A percentile compares a stretch with the other conserved stretches of the same genome.
Conservation (phyloP, 352 stramenopile genomes). For the Phytopythium vexans region DNA sequence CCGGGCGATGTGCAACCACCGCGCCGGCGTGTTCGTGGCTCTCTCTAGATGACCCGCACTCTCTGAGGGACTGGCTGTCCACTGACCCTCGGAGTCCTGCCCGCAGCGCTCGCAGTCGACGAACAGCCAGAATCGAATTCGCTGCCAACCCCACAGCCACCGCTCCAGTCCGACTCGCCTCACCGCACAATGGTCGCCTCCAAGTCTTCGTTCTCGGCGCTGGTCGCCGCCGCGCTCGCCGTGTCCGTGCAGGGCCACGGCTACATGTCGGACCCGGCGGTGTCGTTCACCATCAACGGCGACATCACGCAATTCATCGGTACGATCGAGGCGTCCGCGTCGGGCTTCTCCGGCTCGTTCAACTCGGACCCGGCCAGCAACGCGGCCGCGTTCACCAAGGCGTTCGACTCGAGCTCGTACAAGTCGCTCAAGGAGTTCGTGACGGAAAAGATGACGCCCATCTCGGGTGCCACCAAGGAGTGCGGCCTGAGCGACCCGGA, state of each 20-base stretch:
- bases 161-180: not conserved
- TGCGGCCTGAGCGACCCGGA: slow-evolving; percentile 25
- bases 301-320: slow-evolving; percentile 38
- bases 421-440: slow-evolving; percentile 21
- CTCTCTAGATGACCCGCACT: too few relatives aligned
- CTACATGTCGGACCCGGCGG: slow-evolving; percentile 20
- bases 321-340: slow-evolving; percentile 30
- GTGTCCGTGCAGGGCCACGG: slow-evolving; percentile 23
- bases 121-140: not conserved
- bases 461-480: slow-evolving; percentile 6
- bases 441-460: slow-evolving; percentile 9
- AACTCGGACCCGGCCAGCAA: slow-evolving; percentile 15
- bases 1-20: not conserved
- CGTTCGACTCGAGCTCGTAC: slow-evolving; percentile 17
- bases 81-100: not conserved
- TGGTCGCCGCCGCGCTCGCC: not conserved
- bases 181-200: not conserved
- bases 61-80: too few relatives aligned
- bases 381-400: slow-evolving; percentile 12
- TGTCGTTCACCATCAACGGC: slow-evolving; percentile 19
- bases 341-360: slow-evolving; percentile 22
- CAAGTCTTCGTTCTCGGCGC: not conserved
- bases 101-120: not conserved
- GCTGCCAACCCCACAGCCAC: not conserved
- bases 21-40: too few relatives aligned